A percentile compares a stretch with the other conserved stretches of the same genome.
Conservation (phyloP, 2,329 filamentous ascomycete genomes). For the Colletotrichum scovillei region DNA sequence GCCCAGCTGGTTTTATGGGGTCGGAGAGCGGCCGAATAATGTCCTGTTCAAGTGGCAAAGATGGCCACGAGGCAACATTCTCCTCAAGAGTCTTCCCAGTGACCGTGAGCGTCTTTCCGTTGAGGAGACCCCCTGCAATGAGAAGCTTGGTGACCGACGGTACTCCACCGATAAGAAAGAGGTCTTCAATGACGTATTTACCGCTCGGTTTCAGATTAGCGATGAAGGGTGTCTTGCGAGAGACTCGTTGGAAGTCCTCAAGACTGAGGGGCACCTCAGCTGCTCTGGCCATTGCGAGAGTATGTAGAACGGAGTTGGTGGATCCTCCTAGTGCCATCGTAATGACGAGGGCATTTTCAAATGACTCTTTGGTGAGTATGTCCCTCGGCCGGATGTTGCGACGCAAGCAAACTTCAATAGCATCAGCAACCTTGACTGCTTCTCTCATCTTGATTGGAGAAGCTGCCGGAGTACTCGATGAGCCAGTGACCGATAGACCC, state of each 20-base stretch:
- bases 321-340: constrained; percentile 93
- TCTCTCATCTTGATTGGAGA: constrained; percentile 88
- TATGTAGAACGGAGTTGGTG: constrained; percentile 89
- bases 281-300: constrained; percentile 90
- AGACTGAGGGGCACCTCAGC: constrained; percentile 81
- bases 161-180: constrained; percentile 87
- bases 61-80: constrained; percentile 82
- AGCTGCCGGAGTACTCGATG: constrained; percentile 83
- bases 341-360: constrained; percentile 90
- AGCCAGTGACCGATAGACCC: constrained; percentile 84
- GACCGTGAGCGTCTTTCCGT: constrained; percentile 83
- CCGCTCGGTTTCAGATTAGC: constrained; percentile 88
- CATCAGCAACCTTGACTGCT: constrained; percentile 82
- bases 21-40: constrained; percentile 82
- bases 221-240: constrained; percentile 85
- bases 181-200: constrained; percentile 87
- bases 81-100: constrained; percentile 87
- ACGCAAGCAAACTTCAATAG: constrained; percentile 83
- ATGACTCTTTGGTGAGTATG: constrained; percentile 81
- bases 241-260: constrained; percentile 85
- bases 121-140: constrained; percentile 78
- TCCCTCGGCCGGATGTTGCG: constrained; percentile 84
- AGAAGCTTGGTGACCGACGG: constrained; percentile 88
- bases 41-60: constrained; percentile 79
- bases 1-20: constrained; percentile 84